phyloP scores from a whole-genome alignment of 2,329 filamentous ascomycete species.

The Pseudogymnoascus sp. region DNA sequence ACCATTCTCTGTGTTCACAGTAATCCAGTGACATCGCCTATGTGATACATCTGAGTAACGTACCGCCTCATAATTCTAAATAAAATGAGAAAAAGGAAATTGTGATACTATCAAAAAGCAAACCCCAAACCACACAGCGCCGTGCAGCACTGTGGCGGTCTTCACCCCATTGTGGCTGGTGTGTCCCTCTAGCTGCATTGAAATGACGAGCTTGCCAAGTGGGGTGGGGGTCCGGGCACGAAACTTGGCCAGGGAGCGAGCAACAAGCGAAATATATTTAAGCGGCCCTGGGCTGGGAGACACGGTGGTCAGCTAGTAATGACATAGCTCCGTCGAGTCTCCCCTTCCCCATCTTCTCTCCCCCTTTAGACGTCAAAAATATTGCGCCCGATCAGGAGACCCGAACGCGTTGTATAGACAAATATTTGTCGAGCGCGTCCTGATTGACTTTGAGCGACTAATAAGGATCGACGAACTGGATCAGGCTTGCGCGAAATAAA shows the following conservation, averaged over 20 bases:
- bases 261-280: conserved; percentile 2
- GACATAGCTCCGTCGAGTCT: background rate
- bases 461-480: background rate
- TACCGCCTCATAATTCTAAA: background rate
- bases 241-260: conserved; percentile 1
- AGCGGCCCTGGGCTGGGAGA: background rate
- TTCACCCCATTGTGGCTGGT: background rate
- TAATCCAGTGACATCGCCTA: background rate
- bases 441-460: background rate
- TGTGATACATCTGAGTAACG: background rate
- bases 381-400: background rate
- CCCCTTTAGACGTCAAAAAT: background rate
- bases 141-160: background rate
- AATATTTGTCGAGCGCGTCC: background rate
- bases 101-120: background rate
- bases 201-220: background rate
- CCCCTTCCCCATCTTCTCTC: background rate
- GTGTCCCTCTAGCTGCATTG: background rate
- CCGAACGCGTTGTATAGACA: background rate
- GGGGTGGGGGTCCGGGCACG: background rate
- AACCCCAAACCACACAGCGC: background rate
- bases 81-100: background rate
- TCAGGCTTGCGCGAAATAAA: background rate
- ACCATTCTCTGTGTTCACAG: too few species aligned
- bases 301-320: background rate